A percentile compares a stretch with the other conserved stretches of the same genome.
phyloP scores from a whole-genome alignment of 1,284 basidiomycete genomes.

The Ceratobasidium sp. region DNA sequence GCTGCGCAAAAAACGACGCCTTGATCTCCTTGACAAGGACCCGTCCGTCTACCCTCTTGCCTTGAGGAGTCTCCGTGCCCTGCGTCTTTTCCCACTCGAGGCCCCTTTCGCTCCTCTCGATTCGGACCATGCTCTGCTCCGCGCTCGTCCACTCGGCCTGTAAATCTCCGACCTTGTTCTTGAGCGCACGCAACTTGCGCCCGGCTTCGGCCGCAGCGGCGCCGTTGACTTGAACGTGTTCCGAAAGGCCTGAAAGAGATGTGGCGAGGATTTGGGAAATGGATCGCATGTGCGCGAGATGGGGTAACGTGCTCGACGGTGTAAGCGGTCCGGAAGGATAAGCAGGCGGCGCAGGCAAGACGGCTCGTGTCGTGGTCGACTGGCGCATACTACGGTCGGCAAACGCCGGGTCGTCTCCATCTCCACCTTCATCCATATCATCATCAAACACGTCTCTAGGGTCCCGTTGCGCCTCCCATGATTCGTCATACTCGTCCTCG shows the following conservation, averaged over 20 bases:
- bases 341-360: slow-evolving; percentile 60
- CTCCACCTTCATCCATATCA: slow-evolving; percentile 69
- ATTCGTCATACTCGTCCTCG: slow-evolving; percentile 62
- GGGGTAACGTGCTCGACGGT: slow-evolving; percentile 69
- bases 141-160: slow-evolving; percentile 82
- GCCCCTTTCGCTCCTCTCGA: slow-evolving; percentile 82
- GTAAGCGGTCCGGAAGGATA: slow-evolving; percentile 65
- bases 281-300: slow-evolving; percentile 76
- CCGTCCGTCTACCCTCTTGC: slow-evolving; percentile 70
- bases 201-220: slow-evolving; percentile 85
- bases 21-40: slow-evolving; percentile 79
- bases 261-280: slow-evolving; percentile 77
- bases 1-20: slow-evolving; percentile 74
- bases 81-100: slow-evolving; percentile 61
- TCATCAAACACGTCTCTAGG: slow-evolving; percentile 50
- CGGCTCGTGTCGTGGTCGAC: slow-evolving; percentile 56
- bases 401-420: slow-evolving; percentile 61
- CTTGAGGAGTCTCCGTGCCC: slow-evolving; percentile 50
- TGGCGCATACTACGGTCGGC: slow-evolving; percentile 54
- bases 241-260: slow-evolving; percentile 82
- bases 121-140: slow-evolving; percentile 76
- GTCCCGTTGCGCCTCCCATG: slow-evolving; percentile 35
- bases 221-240: slow-evolving; percentile 85
- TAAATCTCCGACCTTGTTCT: slow-evolving; percentile 83
- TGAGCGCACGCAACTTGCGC: slow-evolving; percentile 81